Evolutionary conservation across 2,329 filamentous ascomycete genomes (phyloP).

Genomic region (Xylaria sp.): DNA sequence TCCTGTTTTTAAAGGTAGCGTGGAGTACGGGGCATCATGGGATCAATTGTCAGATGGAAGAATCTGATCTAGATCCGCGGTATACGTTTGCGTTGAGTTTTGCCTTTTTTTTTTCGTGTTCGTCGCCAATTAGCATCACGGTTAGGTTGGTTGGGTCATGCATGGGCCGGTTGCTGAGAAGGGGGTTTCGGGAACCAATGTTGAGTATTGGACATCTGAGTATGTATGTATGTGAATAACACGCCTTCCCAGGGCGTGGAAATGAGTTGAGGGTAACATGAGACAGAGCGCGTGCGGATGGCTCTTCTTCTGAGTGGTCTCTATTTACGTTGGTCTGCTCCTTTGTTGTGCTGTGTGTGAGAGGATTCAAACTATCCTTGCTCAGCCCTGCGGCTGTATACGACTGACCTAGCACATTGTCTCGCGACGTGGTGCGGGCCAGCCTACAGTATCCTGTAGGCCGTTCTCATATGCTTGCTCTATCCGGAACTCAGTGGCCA

Average conservation of each 20-base stretch:
- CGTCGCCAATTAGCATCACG: background rate
- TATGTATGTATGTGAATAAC: background rate
- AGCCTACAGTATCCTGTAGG: too few relatives aligned
- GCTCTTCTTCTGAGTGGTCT: too few relatives aligned
- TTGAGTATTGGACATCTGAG: background rate
- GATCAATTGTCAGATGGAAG: background rate
- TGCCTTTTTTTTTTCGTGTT: background rate
- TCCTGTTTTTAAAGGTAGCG: conserved; percentile 13
- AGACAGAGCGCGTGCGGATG: background rate
- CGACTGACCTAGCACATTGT: too few relatives aligned
- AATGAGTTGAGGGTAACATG: background rate
- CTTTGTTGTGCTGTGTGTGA: too few relatives aligned
- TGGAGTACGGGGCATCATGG: conserved; percentile 20
- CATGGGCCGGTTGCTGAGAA: background rate
- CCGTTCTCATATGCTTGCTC: too few relatives aligned
- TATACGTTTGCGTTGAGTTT: background rate
- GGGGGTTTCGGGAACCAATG: background rate
- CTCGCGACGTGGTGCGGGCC: too few relatives aligned
- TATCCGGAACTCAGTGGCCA: too few relatives aligned
- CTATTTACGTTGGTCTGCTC: too few relatives aligned
- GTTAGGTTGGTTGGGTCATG: background rate
- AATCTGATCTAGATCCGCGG: background rate
- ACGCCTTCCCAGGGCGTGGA: background rate
- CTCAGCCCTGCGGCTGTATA: too few relatives aligned
- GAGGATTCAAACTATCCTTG: too few relatives aligned